Evolutionary conservation across 495 filamentous ascomycete species (phyloP), one percentile per base, ranked within the genome.

Genomic region (Tuber aestivum): DNA sequence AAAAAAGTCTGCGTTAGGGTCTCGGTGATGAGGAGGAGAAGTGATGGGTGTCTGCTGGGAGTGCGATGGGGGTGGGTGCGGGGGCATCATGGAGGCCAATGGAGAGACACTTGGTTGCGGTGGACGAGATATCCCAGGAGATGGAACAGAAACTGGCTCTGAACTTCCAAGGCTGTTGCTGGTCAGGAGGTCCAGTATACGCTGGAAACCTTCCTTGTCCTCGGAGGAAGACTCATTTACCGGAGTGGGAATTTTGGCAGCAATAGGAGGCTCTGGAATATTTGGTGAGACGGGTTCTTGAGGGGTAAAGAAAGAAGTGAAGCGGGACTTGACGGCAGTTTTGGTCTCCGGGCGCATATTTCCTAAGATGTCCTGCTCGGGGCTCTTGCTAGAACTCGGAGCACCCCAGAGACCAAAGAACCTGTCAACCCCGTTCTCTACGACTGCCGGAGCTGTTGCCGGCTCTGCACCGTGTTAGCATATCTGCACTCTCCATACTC

Each of bases 191-290:
- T 92, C 89, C 44, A 99, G 85, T 61, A 99, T 91, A 69, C 91
- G 89, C 76, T 95, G 91, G 83, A 99, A 99, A 1, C 93, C 95
- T 85, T 93, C 90, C 84, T 93, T 94, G 76, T 99, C 95, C 37
- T 92, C 91, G 75, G 87, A 87, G 45, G 87, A 87, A 16, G 86
- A 85, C n/a, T 87, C 86, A 45, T 83, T 78, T 71, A 74, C 74
- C 68, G 80, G 81, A 27, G 78, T 78, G 35, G 77, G 71, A n/a
- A 77, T 77, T 44, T 74, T 74, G 48, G 81, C 76, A 71, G 80
- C 74, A 61, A 83, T 73, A 16, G 80, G 83, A 32, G 87, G 86
- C 73, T 91, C 90, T 45, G 87, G 84, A 78, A 87, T 87, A 76
- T 86, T 87, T 50, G 86, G 85, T 70, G 85, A 84, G 41, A 84